A percentile compares a stretch with the other conserved stretches of the same genome.
phyloP scores from a whole-genome alignment of 768 basidiomycete species.

The Tephrocybe sp. region DNA sequence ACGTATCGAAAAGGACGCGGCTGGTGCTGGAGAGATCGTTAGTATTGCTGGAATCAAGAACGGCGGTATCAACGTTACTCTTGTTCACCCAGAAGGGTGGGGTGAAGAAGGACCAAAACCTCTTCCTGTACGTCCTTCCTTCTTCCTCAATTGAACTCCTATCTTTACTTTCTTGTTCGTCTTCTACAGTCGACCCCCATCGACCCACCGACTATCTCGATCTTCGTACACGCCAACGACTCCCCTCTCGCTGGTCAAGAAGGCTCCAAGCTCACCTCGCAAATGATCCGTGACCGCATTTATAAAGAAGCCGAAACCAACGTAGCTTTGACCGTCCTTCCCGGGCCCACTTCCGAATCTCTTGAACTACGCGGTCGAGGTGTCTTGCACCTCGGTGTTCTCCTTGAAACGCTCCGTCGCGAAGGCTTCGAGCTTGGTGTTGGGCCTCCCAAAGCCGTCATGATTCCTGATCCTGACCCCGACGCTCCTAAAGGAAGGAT shows the following conservation, averaged over 20 bases:
- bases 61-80: conserved; percentile 44
- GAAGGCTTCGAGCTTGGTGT: conserved; percentile 49
- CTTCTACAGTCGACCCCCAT: conserved; percentile 40
- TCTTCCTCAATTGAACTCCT: not conserved
- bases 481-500: conserved; percentile 25
- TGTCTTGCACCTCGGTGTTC: conserved; percentile 49
- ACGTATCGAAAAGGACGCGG: conserved; percentile 39
- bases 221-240: conserved; percentile 46
- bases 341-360: conserved; percentile 47
- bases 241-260: conserved; percentile 45
- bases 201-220: conserved; percentile 49
- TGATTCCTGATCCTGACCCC: conserved; percentile 40
- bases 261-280: conserved; percentile 48
- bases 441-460: conserved; percentile 49
- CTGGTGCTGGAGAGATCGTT: conserved; percentile 48
- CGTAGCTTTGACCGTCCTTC: conserved; percentile 46
- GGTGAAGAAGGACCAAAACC: conserved; percentile 36
- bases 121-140: conserved; percentile 32
- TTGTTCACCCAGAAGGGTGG: conserved; percentile 45
- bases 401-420: conserved; percentile 46
- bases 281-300: conserved; percentile 45
- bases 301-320: conserved; percentile 52
- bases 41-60: conserved; percentile 47
- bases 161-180: not conserved
- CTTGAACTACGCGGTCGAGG: conserved; percentile 48